These are phyloP conservation scores for Brasilioporus rufonigricans DNA, from an alignment of 768 basidiomycete species.

Conservation along the genomic window DNA sequence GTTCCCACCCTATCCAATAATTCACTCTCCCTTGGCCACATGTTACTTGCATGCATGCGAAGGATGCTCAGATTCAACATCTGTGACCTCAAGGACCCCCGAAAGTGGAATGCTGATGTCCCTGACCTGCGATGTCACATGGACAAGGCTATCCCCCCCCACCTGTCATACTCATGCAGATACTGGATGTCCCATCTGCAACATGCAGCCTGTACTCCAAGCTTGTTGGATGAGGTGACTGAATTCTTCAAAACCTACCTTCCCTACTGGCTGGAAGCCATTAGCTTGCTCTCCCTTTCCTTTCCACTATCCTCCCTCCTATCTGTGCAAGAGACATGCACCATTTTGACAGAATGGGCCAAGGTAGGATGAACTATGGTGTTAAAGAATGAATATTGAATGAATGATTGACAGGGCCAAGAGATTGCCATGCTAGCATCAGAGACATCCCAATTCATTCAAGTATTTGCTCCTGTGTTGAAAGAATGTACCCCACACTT, in stretches of 20 bases:
- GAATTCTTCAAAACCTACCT: conserved; percentile 1
- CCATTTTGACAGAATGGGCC: not conserved
- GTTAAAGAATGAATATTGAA: not conserved
- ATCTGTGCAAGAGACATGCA: not conserved
- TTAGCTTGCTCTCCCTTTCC: not conserved
- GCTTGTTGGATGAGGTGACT: not conserved
- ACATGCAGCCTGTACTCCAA: not conserved
- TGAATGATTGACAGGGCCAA: not conserved
- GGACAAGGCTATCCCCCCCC: not conserved
- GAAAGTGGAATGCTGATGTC: not conserved
- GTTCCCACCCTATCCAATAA: not conserved
- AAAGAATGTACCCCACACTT: not conserved
- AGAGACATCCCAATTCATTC: not conserved
- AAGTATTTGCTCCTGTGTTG: not conserved
- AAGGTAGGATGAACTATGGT: not conserved
- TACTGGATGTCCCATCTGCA: conserved; percentile 2
- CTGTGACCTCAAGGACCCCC: not conserved
- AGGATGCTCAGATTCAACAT: not conserved
- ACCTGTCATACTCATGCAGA: not conserved
- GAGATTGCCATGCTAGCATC: not conserved
- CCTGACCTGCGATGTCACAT: not conserved
- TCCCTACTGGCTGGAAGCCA: not conserved
- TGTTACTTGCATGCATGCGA: not conserved
- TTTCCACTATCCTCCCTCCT: not conserved
- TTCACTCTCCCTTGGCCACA: not conserved